Percentiles rank a stretch among this genome's conserved stretches.
phyloP scores from a whole-genome alignment of 305 asterid species.

The Plantago coronopus region DNA sequence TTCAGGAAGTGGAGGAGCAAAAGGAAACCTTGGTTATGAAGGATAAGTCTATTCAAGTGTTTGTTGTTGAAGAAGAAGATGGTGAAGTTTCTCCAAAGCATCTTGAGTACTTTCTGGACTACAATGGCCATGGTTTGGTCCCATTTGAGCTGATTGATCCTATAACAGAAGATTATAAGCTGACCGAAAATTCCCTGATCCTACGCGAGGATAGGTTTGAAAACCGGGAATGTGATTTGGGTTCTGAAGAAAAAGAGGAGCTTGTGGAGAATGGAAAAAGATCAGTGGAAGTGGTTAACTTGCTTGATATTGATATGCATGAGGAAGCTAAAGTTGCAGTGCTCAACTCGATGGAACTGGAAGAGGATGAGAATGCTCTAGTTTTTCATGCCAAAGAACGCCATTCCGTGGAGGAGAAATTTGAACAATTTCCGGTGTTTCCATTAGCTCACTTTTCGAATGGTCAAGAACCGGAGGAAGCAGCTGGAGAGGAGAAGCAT shows the following conservation, averaged over 20 bases:
- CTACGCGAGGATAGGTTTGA: background rate
- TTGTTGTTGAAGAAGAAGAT: conserved; percentile 34
- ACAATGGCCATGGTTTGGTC: conserved; percentile 60
- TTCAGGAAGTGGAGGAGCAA: conserved; percentile 21
- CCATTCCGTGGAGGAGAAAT: conserved; percentile 18
- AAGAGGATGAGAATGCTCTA: conserved; percentile 41
- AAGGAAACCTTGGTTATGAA: conserved; percentile 28
- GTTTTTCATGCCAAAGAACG: conserved; percentile 42
- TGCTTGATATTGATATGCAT: conserved; percentile 41
- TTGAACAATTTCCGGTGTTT: conserved; percentile 23
- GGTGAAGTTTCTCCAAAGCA: conserved; percentile 49
- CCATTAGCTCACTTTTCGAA: conserved; percentile 31
- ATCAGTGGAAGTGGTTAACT: conserved; percentile 22
- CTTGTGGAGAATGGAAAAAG: conserved; percentile 25
- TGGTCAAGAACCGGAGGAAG: conserved; percentile 36
- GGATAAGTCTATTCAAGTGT: conserved; percentile 65
- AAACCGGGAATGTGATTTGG: conserved; percentile 1
- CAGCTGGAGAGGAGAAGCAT: conserved; percentile 23
- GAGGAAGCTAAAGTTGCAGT: conserved; percentile 38
- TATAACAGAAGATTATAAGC: conserved; percentile 37
- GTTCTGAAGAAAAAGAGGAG: conserved; percentile 25
- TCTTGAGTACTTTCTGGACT: conserved; percentile 74
- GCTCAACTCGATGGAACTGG: conserved; percentile 42
- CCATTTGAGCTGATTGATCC: conserved; percentile 70
- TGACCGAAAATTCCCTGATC: conserved; percentile 7